Base-by-base conservation (phyloP, 345 rosid species). In the Mangifera indica region DNA sequence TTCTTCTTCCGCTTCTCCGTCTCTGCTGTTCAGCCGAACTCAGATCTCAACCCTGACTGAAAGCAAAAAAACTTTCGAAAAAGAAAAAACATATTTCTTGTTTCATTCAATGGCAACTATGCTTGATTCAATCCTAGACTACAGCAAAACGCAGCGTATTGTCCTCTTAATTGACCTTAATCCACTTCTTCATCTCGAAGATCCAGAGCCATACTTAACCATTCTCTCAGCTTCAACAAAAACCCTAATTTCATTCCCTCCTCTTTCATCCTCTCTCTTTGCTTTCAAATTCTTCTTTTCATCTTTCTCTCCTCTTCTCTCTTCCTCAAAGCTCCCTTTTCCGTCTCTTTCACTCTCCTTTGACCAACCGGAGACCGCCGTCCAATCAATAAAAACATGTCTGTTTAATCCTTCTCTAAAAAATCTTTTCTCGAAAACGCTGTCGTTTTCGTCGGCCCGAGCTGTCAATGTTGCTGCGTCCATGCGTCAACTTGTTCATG, bases 241-340 rank as follows among this genome's bases (percentile, higher is more conserved):
- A 81, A 63, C 80, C 71, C 76, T 94, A 24, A 80, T 90, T 79
- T 77, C 84, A 10, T 89, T 89, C 77, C 84, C 91, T 18, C 82
- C 84, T 15, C 79, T 88, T 7, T 83, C 90, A 2, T 71, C 80
- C 13, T 84, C 96, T 20, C 87, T 95, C 34, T 95, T 91, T 79
- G 83, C 98, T 54, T 86, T 86, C 80, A 95, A 86, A 29, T 91
- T 85, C 77, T 89, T 95, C 83, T 86, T 95, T 62, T 91, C 99
- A 54, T 95, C 98, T 45, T 81, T 95, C 3, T 92, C 96, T 55
- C 91, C 99, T 3, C 83, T 95, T n/a, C 87, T 92, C 14, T 92
- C 94, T 74, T 92, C 97, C 70, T 91, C 97, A 1, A 95, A 88
- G 79, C 88, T 92, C 67, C 83, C 87, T 5, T 70, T 68, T 67